Base-by-base conservation (phyloP, 164 flowering plant species). In the Taxillus chinensis region DNA sequence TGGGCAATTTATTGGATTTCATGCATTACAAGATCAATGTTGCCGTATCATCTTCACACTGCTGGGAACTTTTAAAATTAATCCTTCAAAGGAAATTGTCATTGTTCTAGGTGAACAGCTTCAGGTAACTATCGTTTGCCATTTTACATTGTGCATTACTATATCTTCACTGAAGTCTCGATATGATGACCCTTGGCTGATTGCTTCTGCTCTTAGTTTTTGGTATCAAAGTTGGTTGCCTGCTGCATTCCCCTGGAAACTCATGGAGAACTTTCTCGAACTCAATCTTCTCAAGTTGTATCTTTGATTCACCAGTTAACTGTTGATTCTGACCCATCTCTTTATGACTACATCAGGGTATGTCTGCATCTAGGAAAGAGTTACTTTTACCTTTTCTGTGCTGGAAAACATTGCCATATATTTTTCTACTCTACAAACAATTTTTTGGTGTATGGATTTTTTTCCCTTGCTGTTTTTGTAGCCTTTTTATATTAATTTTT, bases 171-270 rank as follows among this genome's bases (percentile, higher is more conserved):
- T 14, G n/a, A 46, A 15, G 39, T 48, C 56, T 57, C 41, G 9
- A 39, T 57, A 39, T 5, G 41, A 16, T 58, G 39, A 43, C 11
- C 8, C 12, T 13, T 57, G 59, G 60, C 3, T 2, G 3, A 53
- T 5, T 58, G 15, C 48, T 27, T 16, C 52, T 57, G 37, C 39
- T 55, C 12, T 71, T 78, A 93, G 99, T 87, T 79, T 75, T 68
- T 93, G 74, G 95, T 93, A 10, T 82, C 97, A 46, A 87, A 87
- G 73, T 77, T 93, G 85, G 91, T 89, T 56, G 79, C 78, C 11
- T 84, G 86, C 67, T 87, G 86, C 75, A 76, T 78, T 65, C 78
- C 87, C 8, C 71, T 75, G 63, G 75, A 77, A 64, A 58, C 79
- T 61, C 48, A 51, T 61, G 75, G 55, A 51, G 74, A 77, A 37